phyloP scores from a whole-genome alignment of 345 rosid genomes.

The Microcos paniculata region DNA sequence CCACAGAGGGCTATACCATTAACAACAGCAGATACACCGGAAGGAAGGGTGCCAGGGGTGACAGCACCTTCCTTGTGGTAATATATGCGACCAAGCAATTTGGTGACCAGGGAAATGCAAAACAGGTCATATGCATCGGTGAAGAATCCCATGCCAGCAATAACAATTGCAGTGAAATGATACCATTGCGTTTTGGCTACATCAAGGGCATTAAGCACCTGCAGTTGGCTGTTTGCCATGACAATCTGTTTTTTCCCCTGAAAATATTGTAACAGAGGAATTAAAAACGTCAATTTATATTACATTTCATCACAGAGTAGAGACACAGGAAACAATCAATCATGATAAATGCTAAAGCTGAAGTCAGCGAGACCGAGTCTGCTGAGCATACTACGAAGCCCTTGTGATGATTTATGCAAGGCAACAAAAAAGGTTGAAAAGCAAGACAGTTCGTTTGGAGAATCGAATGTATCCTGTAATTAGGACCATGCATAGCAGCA shows the following conservation, averaged over 20 bases:
- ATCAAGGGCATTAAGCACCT: constrained; percentile 17
- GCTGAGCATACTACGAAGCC: too few relatives aligned
- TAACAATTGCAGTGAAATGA: constrained; percentile 15
- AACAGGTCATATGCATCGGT: constrained; percentile 48
- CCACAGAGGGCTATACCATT: constrained; percentile 39
- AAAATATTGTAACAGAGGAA: neutral
- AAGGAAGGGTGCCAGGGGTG: constrained; percentile 30
- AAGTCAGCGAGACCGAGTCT: neutral
- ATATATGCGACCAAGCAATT: constrained; percentile 42
- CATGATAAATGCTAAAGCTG: neutral
- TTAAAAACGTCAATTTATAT: too few relatives aligned
- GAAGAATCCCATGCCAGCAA: constrained; percentile 39
- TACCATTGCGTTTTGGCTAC: constrained; percentile 19
- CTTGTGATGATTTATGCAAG: neutral
- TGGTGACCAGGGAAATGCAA: constrained; percentile 40
- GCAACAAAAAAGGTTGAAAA: too few relatives aligned
- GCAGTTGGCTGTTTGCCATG: neutral
- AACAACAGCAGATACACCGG: constrained; percentile 27
- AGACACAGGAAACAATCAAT: neutral
- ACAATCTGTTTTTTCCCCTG: neutral
- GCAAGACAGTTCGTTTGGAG: too few relatives aligned
- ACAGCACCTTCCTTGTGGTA: constrained; percentile 28
- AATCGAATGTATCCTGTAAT: neutral
- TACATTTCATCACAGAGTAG: too few relatives aligned
- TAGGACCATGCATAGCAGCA: too few relatives aligned